Base-by-base conservation (phyloP, 176 grass and related monocot genomes). In the Themeda triandra region DNA sequence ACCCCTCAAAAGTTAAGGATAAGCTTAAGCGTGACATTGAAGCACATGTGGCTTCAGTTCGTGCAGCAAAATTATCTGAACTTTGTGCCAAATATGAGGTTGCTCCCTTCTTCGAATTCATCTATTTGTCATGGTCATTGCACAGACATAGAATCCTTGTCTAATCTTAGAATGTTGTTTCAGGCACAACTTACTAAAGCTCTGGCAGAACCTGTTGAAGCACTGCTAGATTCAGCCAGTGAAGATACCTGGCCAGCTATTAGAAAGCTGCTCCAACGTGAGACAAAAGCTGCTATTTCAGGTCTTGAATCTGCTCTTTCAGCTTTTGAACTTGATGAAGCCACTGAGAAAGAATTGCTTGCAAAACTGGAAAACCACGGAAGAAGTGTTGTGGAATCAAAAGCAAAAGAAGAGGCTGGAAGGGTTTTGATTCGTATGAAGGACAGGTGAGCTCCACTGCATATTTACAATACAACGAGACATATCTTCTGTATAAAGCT, bases 371-470 rank as follows among this genome's bases (percentile, higher is more conserved):
- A 92, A 77, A 86, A 81, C 33, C 90, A 94, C 40, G 93, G 91
- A 69, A 95, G 28, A 84, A 87, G 24, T 36, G 83, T 99, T 89
- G 89, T 99, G 89, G 93, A 99, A 80, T 88, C 91, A 63, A 94
- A 92, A 81, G 68, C 93, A 63, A 93, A 88, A 88, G 93, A 95
- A 89, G 89, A 96, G 84, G 89, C 89, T 84, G 83, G 80, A 69
- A 89, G 89, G 69, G 81, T 98, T 30, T 90, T 98, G 87, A 96
- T 93, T 86, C 69, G 86, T 69, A 98, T 98, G 93, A 98, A 98
- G 85, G 93, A 98, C 46, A 98, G 93, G 96, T 96, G 79, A 84
- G 76, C 18, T 8, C 37, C 12, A 18, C 18, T 80, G 31, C 62
- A 46, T 60, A 69, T 84, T 1, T 9, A 69, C 8, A 69, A n/a